Percentiles rank a stretch among this genome's conserved stretches.
Conservation (phyloP, 192 early-diverging fungal species). For the Podila horticola region DNA sequence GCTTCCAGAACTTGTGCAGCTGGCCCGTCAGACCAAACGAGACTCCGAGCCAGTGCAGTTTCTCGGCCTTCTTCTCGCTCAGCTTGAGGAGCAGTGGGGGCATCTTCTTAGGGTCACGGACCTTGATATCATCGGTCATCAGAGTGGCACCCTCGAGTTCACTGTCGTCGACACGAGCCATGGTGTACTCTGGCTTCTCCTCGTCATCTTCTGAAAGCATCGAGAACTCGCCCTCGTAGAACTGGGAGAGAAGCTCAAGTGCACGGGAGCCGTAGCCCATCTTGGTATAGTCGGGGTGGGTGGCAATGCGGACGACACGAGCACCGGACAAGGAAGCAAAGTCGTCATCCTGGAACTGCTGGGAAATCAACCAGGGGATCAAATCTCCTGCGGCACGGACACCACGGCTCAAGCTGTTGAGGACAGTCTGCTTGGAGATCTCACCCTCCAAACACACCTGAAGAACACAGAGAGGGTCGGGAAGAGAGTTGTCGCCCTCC, state of each 20-base stretch:
- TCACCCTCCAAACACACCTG: constrained; percentile 93
- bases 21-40: constrained; percentile 90
- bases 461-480: constrained; percentile 94
- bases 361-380: constrained; percentile 97
- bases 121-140: constrained; percentile 78
- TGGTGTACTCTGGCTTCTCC: constrained; percentile 61
- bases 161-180: constrained; percentile 60
- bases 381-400: constrained; percentile 91
- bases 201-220: constrained; percentile 69
- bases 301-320: constrained; percentile 97
- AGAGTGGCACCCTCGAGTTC: constrained; percentile 58
- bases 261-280: constrained; percentile 98
- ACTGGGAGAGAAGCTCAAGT: constrained; percentile 84
- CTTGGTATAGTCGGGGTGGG: constrained; percentile 94
- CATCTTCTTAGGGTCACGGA: constrained; percentile 91
- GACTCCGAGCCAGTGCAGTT: constrained; percentile 96
- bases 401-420: constrained; percentile 86
- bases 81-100: constrained; percentile 91
- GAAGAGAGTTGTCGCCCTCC: constrained; percentile 73
- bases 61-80: constrained; percentile 79
- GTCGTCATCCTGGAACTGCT: constrained; percentile 97
- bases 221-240: constrained; percentile 86
- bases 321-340: constrained; percentile 96
- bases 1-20: constrained; percentile 98
- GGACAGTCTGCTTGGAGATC: constrained; percentile 88